Evolutionary conservation across 495 filamentous ascomycete species (phyloP), one percentile per base, ranked within the genome.

Genomic region (Xylaria longipes): DNA sequence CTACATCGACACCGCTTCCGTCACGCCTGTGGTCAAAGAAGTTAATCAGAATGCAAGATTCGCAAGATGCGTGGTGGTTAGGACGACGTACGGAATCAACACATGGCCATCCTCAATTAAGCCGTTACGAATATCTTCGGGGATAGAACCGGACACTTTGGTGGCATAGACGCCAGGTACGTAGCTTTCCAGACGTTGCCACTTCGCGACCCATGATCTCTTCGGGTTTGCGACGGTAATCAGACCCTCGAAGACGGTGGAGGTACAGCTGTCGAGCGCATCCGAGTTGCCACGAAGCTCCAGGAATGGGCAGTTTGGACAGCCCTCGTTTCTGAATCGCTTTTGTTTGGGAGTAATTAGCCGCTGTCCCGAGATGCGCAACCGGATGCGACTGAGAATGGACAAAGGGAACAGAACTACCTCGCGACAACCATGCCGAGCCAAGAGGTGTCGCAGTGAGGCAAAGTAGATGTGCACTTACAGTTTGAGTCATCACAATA

Each of bases 231-330:
- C 87, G 29, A 97, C 84, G 17, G 91, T 87, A 71, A 97, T 92
- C 67, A 98, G 80, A 12, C 95, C 95, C 78, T 99, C 95, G 77
- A 93, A 99, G 69, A 97, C 94, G 75, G 94, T 91, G 1, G 94
- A 97, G 35, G 96, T 99, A 88, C 94, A 97, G 82, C 95, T 94
- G 76, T 92, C 88, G 77, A 98, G 92, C 22, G 88, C 87, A 71
- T 99, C 96, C 60, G 84, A 81, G 74, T 91, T 92, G 76, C 91
- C 91, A 70, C 88, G 85, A 74, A 98, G 91, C 77, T 92, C 88
- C 58, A 98, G 90, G 83, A 96, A 92, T 58, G 90, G 89, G 86
- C 96, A 99, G 84, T 99, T 99, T 46, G 96, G 96, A 76, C 96
- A 99, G 73, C 96, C 96, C 77, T 93, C 88, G 72, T 88, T 87